Percentiles rank a stretch among this genome's conserved stretches.
Conservation (phyloP, 768 basidiomycete species). For the Hortiboletus campestris region DNA sequence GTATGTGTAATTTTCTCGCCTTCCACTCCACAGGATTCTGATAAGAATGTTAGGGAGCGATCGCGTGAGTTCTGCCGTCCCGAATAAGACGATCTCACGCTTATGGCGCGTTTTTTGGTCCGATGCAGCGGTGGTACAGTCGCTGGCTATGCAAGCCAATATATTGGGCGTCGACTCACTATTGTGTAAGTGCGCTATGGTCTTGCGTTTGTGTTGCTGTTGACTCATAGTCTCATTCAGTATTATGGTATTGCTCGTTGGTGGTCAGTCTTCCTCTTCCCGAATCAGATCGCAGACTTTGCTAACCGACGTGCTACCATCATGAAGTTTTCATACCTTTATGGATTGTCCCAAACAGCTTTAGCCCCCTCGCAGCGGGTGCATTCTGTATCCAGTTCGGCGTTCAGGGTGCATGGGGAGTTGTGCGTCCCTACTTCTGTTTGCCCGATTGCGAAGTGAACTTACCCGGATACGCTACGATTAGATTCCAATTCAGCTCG, state of each 20-base stretch:
- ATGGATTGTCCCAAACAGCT: slow-evolving; percentile 76
- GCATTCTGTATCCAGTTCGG: slow-evolving; percentile 87
- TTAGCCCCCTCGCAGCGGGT: slow-evolving; percentile 69
- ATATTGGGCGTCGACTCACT: slow-evolving; percentile 76
- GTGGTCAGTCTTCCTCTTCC: slow-evolving; percentile 47
- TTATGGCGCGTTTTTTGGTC: neutral
- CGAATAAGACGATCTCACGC: neutral
- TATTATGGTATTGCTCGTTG: slow-evolving; percentile 19
- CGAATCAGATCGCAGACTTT: neutral
- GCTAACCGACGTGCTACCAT: neutral
- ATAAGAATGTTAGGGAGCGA: slow-evolving; percentile 37
- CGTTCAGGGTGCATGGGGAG: slow-evolving; percentile 90
- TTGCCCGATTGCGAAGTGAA: neutral
- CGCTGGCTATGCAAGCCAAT: slow-evolving; percentile 71
- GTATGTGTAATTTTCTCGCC: slow-evolving; percentile 32
- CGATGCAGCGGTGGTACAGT: slow-evolving; percentile 56
- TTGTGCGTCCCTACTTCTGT: slow-evolving; percentile 45
- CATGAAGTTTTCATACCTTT: slow-evolving; percentile 59
- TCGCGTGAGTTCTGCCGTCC: slow-evolving; percentile 36
- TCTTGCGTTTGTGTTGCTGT: neutral
- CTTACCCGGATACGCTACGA: neutral
- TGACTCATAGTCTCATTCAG: slow-evolving; percentile 12
- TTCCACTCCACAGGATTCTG: neutral
- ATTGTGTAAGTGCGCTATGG: slow-evolving; percentile 42
- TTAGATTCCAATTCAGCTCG: slow-evolving; percentile 71